These are phyloP conservation scores for Prasinococcaceae sp. DNA, from an alignment of 139 green algal genomes.

Conservation along the genomic window DNA sequence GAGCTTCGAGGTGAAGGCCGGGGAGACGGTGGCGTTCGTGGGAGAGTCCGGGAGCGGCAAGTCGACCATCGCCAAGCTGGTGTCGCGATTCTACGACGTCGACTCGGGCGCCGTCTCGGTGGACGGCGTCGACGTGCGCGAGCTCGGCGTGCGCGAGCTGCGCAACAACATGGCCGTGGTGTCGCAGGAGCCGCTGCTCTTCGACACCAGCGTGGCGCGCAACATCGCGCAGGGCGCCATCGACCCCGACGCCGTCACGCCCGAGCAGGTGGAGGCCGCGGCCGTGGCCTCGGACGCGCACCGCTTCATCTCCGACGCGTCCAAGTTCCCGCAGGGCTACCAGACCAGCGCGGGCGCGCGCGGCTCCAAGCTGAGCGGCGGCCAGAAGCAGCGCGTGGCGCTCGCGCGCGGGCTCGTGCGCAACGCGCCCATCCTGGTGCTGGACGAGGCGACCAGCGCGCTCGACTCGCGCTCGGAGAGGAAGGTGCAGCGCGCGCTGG, in stretches of 20 bases:
- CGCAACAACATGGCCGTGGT: slow-evolving; percentile 24
- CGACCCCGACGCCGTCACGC: not conserved
- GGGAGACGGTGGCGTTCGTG: slow-evolving; percentile 32
- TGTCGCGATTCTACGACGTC: slow-evolving; percentile 26
- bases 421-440: slow-evolving; percentile 49
- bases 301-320: slow-evolving; percentile 53
- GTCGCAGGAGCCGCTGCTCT: slow-evolving; percentile 45
- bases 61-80: slow-evolving; percentile 25
- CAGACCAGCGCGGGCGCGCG: slow-evolving; percentile 61
- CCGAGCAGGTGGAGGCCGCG: slow-evolving; percentile 42
- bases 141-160: too few relatives aligned
- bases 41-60: slow-evolving; percentile 40
- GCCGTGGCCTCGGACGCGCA: slow-evolving; percentile 45
- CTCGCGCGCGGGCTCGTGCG: slow-evolving; percentile 67
- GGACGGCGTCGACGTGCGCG: slow-evolving; percentile 25
- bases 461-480: slow-evolving; percentile 56
- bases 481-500: slow-evolving; percentile 41
- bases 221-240: slow-evolving; percentile 70
- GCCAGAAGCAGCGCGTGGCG: slow-evolving; percentile 81
- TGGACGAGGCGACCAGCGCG: slow-evolving; percentile 58
- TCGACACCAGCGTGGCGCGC: slow-evolving; percentile 59
- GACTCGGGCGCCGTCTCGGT: slow-evolving; percentile 33
- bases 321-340: slow-evolving; percentile 30
- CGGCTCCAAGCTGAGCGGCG: slow-evolving; percentile 76
- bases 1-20: slow-evolving; percentile 25